Conservation (phyloP, 805 yeast genomes). For the Saturnispora zaruensis region DNA sequence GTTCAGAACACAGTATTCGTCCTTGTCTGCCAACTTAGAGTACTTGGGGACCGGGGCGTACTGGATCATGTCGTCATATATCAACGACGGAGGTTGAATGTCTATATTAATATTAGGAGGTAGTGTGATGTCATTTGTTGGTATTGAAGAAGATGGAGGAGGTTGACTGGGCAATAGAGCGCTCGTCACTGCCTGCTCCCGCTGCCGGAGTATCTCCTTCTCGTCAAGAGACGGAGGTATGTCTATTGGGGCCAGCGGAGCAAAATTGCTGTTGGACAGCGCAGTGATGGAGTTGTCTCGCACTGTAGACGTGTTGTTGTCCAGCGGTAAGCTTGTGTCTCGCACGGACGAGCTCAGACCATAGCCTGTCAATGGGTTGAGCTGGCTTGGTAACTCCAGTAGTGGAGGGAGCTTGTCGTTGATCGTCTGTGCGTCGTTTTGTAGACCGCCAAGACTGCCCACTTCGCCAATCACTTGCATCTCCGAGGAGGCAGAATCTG, state of each 20-base stretch:
- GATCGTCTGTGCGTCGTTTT: neutral
- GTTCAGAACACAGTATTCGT: neutral
- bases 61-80: neutral
- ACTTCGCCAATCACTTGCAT: neutral
- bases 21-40: neutral
- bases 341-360: neutral
- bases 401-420: constrained; percentile 6
- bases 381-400: neutral
- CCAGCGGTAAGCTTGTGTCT: neutral
- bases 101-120: neutral
- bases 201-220: constrained; percentile 45
- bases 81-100: neutral
- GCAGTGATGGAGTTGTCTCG: constrained; percentile 2
- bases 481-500: constrained; percentile 4
- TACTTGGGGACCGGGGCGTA: neutral
- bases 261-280: neutral
- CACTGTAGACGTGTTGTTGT: constrained; percentile 2
- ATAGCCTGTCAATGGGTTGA: neutral
- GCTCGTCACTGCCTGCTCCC: constrained; percentile 32
- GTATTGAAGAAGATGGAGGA: neutral
- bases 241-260: constrained; percentile 10
- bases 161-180: constrained; percentile 59
- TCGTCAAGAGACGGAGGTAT: constrained; percentile 28
- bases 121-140: constrained; percentile 1
- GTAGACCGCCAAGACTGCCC: constrained; percentile 1